Percentiles rank a stretch among this genome's conserved stretches.
Evolutionary conservation across 768 basidiomycete genomes (phyloP).

Genomic region (Scleroderma citrinum): DNA sequence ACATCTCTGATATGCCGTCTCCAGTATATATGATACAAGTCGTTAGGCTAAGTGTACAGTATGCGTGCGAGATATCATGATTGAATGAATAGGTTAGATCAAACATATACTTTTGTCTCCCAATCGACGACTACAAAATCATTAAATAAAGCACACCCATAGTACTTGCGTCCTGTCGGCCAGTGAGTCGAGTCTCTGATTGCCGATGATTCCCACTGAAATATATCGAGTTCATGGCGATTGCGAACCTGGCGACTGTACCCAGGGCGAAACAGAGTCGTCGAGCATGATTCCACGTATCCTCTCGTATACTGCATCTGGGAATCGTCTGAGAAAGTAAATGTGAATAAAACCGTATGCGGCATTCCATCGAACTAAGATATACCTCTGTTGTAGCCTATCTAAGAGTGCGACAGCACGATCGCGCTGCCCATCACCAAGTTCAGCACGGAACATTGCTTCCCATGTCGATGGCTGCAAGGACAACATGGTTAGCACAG

Average conservation of each 20-base stretch:
- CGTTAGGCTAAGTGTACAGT: slow-evolving; percentile 6
- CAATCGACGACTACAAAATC: too few relatives aligned
- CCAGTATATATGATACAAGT: slow-evolving; percentile 7
- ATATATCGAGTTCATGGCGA: slow-evolving; percentile 9
- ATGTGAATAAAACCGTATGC: neutral
- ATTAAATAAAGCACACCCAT: too few relatives aligned
- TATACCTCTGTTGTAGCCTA: slow-evolving; percentile 67
- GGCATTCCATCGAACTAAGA: slow-evolving; percentile 3
- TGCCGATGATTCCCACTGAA: too few relatives aligned
- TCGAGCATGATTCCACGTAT: slow-evolving; percentile 69
- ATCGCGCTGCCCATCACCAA: slow-evolving; percentile 69
- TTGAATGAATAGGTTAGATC: slow-evolving; percentile 6
- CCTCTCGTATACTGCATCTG: slow-evolving; percentile 71
- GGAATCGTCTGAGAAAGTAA: slow-evolving; percentile 51
- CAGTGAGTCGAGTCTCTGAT: neutral
- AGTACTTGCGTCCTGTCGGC: too few relatives aligned
- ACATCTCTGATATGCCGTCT: too few relatives aligned
- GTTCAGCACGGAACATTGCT: slow-evolving; percentile 89
- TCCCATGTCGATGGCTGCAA: slow-evolving; percentile 88
- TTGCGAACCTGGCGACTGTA: slow-evolving; percentile 10
- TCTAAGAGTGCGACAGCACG: slow-evolving; percentile 64
- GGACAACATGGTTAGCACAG: neutral
- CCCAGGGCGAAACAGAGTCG: slow-evolving; percentile 50
- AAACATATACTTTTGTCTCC: neutral
- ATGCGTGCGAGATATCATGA: slow-evolving; percentile 6